Percentiles rank a stretch among this genome's conserved stretches.
Evolutionary conservation across 2,329 filamentous ascomycete species (phyloP).

Genomic region (Curvularia hawaiiensis): DNA sequence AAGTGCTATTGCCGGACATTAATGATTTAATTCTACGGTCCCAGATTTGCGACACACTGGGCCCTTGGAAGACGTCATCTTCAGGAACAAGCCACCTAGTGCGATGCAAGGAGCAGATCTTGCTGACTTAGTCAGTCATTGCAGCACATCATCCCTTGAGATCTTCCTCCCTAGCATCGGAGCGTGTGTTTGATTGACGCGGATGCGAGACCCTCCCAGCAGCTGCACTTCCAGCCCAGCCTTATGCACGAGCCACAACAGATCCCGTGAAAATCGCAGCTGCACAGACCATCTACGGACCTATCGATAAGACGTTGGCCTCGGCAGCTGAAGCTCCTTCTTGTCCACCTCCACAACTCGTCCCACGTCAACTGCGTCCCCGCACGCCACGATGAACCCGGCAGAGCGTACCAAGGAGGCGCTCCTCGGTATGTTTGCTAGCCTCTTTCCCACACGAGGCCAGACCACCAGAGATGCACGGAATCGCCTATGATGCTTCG

Average conservation of each 20-base stretch:
- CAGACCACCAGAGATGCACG: neutral
- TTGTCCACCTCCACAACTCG: slow-evolving; percentile 3
- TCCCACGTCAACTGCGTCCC: slow-evolving; percentile 2
- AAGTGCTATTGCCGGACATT: slow-evolving; percentile 1
- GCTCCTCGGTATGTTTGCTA: slow-evolving; percentile 39
- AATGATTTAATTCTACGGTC: slow-evolving; percentile 8
- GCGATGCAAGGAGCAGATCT: slow-evolving; percentile 2
- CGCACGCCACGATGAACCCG: slow-evolving; percentile 45
- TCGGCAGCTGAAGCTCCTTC: slow-evolving; percentile 1
- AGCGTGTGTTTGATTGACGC: neutral
- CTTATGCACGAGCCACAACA: neutral
- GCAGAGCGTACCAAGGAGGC: slow-evolving; percentile 50
- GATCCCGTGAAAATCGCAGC: neutral
- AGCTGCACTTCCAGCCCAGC: neutral
- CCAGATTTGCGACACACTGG: slow-evolving; percentile 13
- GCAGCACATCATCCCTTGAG: neutral
- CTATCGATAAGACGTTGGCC: slow-evolving; percentile 10
- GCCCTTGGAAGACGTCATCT: slow-evolving; percentile 10
- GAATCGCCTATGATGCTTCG: neutral
- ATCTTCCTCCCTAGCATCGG: neutral
- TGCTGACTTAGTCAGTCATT: neutral
- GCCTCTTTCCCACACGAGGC: neutral
- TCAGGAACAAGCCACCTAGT: slow-evolving; percentile 4
- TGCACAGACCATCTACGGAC: neutral
- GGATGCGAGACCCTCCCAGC: neutral